Base-by-base conservation (phyloP, 2,329 filamentous ascomycete species). In the Trichophyton simii region DNA sequence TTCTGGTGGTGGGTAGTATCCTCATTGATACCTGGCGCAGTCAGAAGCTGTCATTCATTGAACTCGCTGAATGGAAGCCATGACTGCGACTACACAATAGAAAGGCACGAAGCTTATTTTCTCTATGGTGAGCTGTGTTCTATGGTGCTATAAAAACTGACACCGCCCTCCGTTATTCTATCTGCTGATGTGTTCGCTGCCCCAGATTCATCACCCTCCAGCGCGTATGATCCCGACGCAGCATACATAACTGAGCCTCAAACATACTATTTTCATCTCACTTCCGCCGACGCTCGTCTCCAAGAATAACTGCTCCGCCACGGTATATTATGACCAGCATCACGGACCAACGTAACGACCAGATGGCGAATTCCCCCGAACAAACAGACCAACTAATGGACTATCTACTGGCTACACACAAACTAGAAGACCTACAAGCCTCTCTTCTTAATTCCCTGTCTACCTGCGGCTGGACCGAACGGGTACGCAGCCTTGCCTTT, bases 401-500 rank as follows among this genome's bases (percentile, higher is more conserved):
- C 68, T 77, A 74, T 48, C 78, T 83, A 46, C 74, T 77, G 58
- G 70, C 73, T 64, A 75, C 75, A 38, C 73, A 75, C 67, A 77
- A 79, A 60, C 79, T 85, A 65, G 77, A 78, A 67, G 78, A 79
- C 67, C 81, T 86, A 50, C 81, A 84, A 67, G 67, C 73, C 42
- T 76, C 78, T 1, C 76, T 86, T 28, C 75, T 79, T 62, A 77
- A 82, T 67, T 77, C 79, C 22, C 77, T 85, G 9, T 79, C 82
- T 67, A 76, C 80, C 60, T 72, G 75, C n/a, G 82, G 82, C 66
- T 86, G 83, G 82, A 80, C 80, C 48, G 77, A 82, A 66, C 76
- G 76, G 31, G 75, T 86, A 63, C 79, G 79, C 62, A 74, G 73
- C 55, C 79, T 85, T 63, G 76, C 82, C 18, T 78, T 79, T 55